Conservation (phyloP, 306 rosid genomes). For the Fragaria vesca region DNA sequence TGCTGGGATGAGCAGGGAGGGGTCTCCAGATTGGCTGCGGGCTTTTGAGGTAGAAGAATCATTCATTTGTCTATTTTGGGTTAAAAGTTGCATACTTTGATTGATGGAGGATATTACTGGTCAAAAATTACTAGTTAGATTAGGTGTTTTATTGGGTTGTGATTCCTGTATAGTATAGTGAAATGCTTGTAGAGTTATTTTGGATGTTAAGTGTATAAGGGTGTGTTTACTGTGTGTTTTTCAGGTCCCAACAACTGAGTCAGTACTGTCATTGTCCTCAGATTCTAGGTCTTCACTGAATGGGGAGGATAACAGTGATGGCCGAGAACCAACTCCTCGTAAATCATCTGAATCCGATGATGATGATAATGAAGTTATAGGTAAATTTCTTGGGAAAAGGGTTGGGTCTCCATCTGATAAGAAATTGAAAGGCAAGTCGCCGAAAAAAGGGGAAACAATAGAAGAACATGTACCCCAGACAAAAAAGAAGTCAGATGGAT, state of each 20-base stretch:
- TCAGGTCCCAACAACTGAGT: conserved; percentile 54
- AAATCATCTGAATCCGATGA: conserved; percentile 30
- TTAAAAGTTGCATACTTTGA: not conserved
- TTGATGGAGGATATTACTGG: not conserved
- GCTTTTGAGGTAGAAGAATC: conserved; percentile 51
- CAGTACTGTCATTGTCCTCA: conserved; percentile 53
- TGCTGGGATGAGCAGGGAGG: conserved; percentile 67
- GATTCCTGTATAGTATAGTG: not conserved
- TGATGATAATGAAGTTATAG: conserved; percentile 26
- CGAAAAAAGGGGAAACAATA: conserved; percentile 19
- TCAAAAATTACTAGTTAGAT: not conserved
- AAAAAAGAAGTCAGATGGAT: conserved; percentile 38
- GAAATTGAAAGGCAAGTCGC: conserved; percentile 32
- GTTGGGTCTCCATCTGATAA: conserved; percentile 28
- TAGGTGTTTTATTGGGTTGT: not conserved
- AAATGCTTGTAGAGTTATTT: not conserved
- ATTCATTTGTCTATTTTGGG: not conserved
- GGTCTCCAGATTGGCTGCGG: conserved; percentile 92
- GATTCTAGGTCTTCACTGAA: conserved; percentile 49
- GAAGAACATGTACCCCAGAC: conserved; percentile 29
- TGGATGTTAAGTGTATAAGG: conserved; percentile 13
- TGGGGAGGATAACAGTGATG: conserved; percentile 30
- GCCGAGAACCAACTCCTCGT: conserved; percentile 36
- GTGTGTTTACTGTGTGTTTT: conserved; percentile 20
- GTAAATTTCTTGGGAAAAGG: conserved; percentile 24